Base-by-base conservation (phyloP, 129 eudicot species). In the Centella asiatica region DNA sequence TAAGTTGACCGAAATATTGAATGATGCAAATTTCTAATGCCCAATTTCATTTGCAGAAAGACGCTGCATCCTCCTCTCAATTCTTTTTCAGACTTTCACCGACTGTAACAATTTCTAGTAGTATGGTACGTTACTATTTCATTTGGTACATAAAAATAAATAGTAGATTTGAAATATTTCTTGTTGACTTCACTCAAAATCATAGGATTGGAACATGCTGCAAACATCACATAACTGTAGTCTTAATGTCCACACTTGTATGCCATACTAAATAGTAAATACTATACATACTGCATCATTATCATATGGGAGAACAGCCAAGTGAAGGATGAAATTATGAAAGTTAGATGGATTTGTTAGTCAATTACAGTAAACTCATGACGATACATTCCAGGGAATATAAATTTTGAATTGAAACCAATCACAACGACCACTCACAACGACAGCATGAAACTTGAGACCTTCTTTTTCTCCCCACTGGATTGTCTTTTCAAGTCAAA, bases 61-160 rank as follows among this genome's bases (percentile, higher is more conserved):
- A 70, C 67, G 82, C 71, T 56, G 71, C 83, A 60, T 62, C 54
- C 66, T 82, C 78, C 66, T 46, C 61, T 60, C 92, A 82, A 65
- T 87, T 87, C 70, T 66, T 74, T 51, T 62, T 82, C 65, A 85
- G 95, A 74, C 77, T 93, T 64, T 93, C 99, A 46, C 67, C 81
- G 19, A 67, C 68, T 45, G 46, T 64, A 18, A 69, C 89, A 3
- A 66, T 88, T 77, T 76, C 89, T 31, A 78, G 65, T 69, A 87
- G 78, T 80, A 85, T 84, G 96, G 96, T 93, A 87, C 15, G 67
- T 4, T 39, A 39, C 68, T 72, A 23, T n/a, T 31, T 72, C 25
- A n/a, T 64, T 22, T 26, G 14, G 29, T 57, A 60, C 36, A 19
- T 17, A 60, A 32, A 57, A 32, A 4, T n/a, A 9, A 24, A 3